These are phyloP conservation scores for Babesia ovata DNA, from an alignment of 169 alveolate species.

Conservation along the genomic window DNA sequence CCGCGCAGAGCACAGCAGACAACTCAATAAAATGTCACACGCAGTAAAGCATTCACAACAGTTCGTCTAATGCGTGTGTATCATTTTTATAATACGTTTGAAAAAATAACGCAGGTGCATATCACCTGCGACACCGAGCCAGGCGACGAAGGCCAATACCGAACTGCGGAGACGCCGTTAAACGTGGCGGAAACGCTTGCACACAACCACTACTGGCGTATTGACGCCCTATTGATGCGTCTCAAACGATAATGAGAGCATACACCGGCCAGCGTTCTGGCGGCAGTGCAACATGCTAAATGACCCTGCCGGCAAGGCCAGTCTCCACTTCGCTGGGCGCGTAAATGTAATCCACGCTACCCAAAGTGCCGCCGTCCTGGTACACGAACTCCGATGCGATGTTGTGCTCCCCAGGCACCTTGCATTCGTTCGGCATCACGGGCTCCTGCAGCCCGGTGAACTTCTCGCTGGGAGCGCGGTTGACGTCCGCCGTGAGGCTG, in stretches of 20 bases:
- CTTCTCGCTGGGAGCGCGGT: constrained; percentile 40
- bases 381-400: constrained; percentile 33
- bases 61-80: too few relatives aligned
- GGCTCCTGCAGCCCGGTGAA: constrained; percentile 57
- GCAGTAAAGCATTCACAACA: too few relatives aligned
- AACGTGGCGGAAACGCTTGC: too few relatives aligned
- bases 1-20: too few relatives aligned
- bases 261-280: neutral
- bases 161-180: too few relatives aligned
- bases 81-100: too few relatives aligned
- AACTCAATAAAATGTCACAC: too few relatives aligned
- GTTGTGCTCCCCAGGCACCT: constrained; percentile 22
- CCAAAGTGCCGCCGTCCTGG: constrained; percentile 36
- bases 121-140: too few relatives aligned
- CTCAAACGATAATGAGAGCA: neutral
- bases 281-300: neutral
- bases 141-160: too few relatives aligned
- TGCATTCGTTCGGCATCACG: constrained; percentile 29
- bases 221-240: too few relatives aligned
- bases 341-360: constrained; percentile 43
- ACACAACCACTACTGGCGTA: too few relatives aligned
- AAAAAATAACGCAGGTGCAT: too few relatives aligned
- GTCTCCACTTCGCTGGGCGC: constrained; percentile 70
- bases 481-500: constrained; percentile 45
- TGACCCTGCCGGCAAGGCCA: constrained; percentile 39